These are phyloP conservation scores for Radiomyces spectabilis DNA, from an alignment of 192 early-diverging fungal species.

Conservation along the genomic window DNA sequence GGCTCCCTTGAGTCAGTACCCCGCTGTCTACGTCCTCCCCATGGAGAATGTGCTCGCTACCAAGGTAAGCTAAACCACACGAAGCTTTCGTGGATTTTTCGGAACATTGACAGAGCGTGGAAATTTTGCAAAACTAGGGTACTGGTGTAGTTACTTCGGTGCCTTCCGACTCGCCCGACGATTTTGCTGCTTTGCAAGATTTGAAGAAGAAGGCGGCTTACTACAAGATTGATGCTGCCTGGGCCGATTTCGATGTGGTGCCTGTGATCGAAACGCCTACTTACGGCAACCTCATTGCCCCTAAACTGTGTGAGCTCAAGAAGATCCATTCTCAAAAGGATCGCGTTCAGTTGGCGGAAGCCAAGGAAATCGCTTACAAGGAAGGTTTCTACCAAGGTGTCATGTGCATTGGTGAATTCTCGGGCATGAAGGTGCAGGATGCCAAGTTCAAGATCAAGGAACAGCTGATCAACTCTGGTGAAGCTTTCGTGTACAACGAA, in stretches of 20 bases:
- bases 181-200: conserved; percentile 87
- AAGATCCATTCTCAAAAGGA: conserved; percentile 98
- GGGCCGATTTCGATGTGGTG: conserved; percentile 82
- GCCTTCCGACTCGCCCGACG: conserved; percentile 97
- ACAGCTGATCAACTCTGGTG: conserved; percentile 56
- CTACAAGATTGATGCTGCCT: conserved; percentile 83
- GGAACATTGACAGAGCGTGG: too few relatives aligned
- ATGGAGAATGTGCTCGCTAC: conserved; percentile 94
- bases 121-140: conserved; percentile 52
- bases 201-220: conserved; percentile 90
- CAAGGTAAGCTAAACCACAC: conserved; percentile 43
- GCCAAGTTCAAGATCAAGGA: conserved; percentile 82
- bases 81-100: too few relatives aligned
- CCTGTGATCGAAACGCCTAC: conserved; percentile 84
- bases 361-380: conserved; percentile 95
- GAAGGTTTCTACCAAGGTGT: conserved; percentile 94
- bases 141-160: conserved; percentile 99
- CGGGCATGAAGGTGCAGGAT: conserved; percentile 82
- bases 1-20: conserved; percentile 77
- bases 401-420: conserved; percentile 77
- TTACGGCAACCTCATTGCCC: conserved; percentile 82
- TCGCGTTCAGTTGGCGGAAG: conserved; percentile 81
- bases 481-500: conserved; percentile 89
- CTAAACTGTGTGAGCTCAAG: conserved; percentile 75
- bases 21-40: conserved; percentile 85